A percentile compares a stretch with the other conserved stretches of the same genome.
Evolutionary conservation across 805 yeast genomes (phyloP).

Genomic region (Yamadazyma insecticola): DNA sequence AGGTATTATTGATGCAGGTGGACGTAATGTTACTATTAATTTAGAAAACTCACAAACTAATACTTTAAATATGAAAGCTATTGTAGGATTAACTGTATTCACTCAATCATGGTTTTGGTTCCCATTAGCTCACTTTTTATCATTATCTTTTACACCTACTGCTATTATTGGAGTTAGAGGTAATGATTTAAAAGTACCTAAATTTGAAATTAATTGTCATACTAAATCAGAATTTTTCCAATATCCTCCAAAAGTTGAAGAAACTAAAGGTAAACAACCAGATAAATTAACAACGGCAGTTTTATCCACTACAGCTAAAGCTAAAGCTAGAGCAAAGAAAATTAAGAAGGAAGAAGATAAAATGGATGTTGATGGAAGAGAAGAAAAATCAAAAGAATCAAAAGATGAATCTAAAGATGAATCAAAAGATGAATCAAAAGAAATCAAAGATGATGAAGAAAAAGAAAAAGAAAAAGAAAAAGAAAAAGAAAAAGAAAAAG

Average conservation of each 20-base stretch:
- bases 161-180: constrained; percentile 76
- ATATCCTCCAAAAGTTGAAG: constrained; percentile 86
- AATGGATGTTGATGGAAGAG: constrained; percentile 37
- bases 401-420: constrained; percentile 9
- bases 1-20: constrained; percentile 98
- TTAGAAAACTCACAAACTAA: constrained; percentile 86
- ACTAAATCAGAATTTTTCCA: constrained; percentile 75
- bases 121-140: constrained; percentile 90
- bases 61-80: constrained; percentile 83
- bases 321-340: constrained; percentile 87
- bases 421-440: constrained; percentile 10
- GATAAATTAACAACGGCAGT: constrained; percentile 92
- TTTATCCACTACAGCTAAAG: constrained; percentile 86
- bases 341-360: constrained; percentile 47
- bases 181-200: constrained; percentile 81
- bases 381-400: constrained; percentile 12
- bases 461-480: constrained; percentile 23
- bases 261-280: constrained; percentile 71
- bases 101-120: constrained; percentile 98
- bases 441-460: constrained; percentile 27
- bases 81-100: constrained; percentile 87
- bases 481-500: constrained; percentile 1
- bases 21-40: constrained; percentile 92
- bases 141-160: constrained; percentile 90
- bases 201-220: constrained; percentile 75